These are phyloP conservation scores for Coemansia javaensis DNA, from an alignment of 192 early-diverging fungal genomes.

Conservation along the genomic window DNA sequence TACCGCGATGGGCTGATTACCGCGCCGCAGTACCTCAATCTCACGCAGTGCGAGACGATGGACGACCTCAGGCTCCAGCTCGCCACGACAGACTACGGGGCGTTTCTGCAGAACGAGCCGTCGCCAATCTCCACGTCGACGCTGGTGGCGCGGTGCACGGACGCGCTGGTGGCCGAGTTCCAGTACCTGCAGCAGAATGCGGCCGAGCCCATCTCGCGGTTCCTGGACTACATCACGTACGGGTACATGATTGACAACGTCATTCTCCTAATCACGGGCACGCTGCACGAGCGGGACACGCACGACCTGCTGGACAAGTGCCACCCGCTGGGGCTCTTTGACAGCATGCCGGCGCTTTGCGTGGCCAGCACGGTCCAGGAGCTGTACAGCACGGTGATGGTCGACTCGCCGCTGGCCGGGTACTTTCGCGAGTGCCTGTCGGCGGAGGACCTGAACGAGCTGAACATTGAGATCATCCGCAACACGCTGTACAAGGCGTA, in stretches of 20 bases:
- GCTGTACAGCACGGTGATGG: slow-evolving; percentile 91
- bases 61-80: slow-evolving; percentile 97
- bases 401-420: slow-evolving; percentile 96
- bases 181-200: slow-evolving; percentile 85
- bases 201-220: slow-evolving; percentile 76
- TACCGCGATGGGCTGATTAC: slow-evolving; percentile 85
- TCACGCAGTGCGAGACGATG: slow-evolving; percentile 96
- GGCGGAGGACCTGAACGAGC: slow-evolving; percentile 96
- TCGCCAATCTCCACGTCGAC: slow-evolving; percentile 91
- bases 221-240: slow-evolving; percentile 92
- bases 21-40: slow-evolving; percentile 79
- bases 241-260: slow-evolving; percentile 99
- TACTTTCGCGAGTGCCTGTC: slow-evolving; percentile 97
- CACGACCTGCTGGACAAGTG: slow-evolving; percentile 95
- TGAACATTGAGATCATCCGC: slow-evolving; percentile 99
- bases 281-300: slow-evolving; percentile 96
- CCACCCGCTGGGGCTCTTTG: slow-evolving; percentile 97
- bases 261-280: slow-evolving; percentile 95
- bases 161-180: slow-evolving; percentile 89
- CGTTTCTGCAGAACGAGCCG: slow-evolving; percentile 92
- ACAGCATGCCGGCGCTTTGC: slow-evolving; percentile 96
- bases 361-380: slow-evolving; percentile 95
- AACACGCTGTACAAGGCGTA: slow-evolving; percentile 99
- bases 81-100: slow-evolving; percentile 91
- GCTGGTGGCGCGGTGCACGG: slow-evolving; percentile 80